Base-by-base conservation (phyloP, 1,284 basidiomycete genomes). In the Ganoderma boninense region DNA sequence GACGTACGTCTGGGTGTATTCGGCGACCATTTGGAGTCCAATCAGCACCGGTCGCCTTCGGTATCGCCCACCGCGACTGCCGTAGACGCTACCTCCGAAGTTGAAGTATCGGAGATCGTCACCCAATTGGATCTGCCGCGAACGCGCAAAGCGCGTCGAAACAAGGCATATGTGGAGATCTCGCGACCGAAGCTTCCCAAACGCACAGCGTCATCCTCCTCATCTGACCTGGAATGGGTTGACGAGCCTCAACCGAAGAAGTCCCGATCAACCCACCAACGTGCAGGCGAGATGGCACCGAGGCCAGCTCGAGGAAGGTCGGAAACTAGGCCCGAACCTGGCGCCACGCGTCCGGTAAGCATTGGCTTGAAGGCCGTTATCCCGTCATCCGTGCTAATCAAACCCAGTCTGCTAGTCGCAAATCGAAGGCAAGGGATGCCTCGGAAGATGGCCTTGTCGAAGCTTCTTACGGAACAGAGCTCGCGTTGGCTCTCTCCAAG, bases 381-480 rank as follows among this genome's bases (percentile, higher is more conserved):
- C 26, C 10, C 23, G 40, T 26, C 8, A 32, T 38, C 26, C 2
- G 20, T 42, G 46, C 44, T 62, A 32, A 67, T 61, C 7, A 26
- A 29, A 26, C 26, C 4, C 16, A 66, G 65, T 62, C 59, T 49
- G 32, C 23, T 44, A 42, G 59, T n/a, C 43, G 26, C 38, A 42
- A 46, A 38, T 29, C 66, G 29, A 38, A 16, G 13, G 49, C 38
- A 11, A 40, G 43, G 23, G 43, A 26, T 16, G 29, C 20, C 16
- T 42, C 44, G 43, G 32, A 29, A n/a, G 66, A 42, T 6, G 59
- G 61, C 44, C 54, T 44, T 52, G 18, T 68, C 16, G 61, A 18
- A 23, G 42, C 56, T 43, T 63, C 54, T 23, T 68, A 68, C 57
- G 62, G 66, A 13, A 23, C 20, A 10, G 54, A 59, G 32, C 68